phyloP scores from a whole-genome alignment of 495 filamentous ascomycete genomes.

The Lasiosphaeris hirsuta region DNA sequence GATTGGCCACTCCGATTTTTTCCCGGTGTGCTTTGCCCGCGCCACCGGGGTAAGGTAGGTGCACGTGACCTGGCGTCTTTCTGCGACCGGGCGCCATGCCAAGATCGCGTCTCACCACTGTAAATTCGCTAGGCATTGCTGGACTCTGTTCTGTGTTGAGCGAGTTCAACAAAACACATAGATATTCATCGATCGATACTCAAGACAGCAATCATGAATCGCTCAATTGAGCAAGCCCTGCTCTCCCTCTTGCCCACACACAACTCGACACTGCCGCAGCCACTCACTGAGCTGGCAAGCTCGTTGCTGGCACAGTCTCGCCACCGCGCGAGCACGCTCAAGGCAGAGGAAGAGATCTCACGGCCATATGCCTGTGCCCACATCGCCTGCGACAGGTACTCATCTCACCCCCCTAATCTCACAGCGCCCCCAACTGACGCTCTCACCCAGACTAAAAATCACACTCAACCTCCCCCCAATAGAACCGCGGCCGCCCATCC shows the following conservation, averaged over 20 bases:
- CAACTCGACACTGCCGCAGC: slow-evolving; percentile 63
- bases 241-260: slow-evolving; percentile 75
- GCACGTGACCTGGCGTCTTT: slow-evolving; percentile 13
- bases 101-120: slow-evolving; percentile 4
- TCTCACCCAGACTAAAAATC: slow-evolving; percentile 63
- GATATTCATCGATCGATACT: neutral
- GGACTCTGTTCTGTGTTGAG: no score
- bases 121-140: neutral
- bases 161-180: no score
- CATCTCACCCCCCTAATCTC: neutral
- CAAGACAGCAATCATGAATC: slow-evolving; percentile 53
- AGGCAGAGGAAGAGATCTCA: slow-evolving; percentile 84
- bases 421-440: neutral
- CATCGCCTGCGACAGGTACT: slow-evolving; percentile 81
- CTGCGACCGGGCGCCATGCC: neutral
- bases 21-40: neutral
- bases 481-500: slow-evolving; percentile 75
- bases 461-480: slow-evolving; percentile 81
- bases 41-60: neutral
- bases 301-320: slow-evolving; percentile 87
- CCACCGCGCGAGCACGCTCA: slow-evolving; percentile 71
- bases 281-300: slow-evolving; percentile 70
- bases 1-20: neutral
- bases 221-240: slow-evolving; percentile 72
- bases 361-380: slow-evolving; percentile 86